Percentiles rank a stretch among this genome's conserved stretches.
Conservation (phyloP, 1,284 basidiomycete genomes). For the Apiotrichum laibachii region DNA sequence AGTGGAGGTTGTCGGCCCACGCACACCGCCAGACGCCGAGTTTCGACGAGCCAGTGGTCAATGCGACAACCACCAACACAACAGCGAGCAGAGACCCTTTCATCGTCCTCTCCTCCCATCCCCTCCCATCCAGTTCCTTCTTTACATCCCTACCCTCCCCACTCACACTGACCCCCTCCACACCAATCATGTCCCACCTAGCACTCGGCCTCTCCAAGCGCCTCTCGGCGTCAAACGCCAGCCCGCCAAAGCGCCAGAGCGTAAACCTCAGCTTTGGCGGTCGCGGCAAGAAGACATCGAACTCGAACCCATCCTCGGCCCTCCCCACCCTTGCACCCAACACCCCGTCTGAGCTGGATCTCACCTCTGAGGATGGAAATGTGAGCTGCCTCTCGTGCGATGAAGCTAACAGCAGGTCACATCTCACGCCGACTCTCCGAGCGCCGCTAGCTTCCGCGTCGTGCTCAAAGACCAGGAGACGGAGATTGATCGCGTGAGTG, state of each 20-base stretch:
- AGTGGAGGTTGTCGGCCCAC: no score
- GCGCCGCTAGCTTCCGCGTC: neutral
- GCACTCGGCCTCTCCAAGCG: conserved; percentile 1
- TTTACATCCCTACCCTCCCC: neutral
- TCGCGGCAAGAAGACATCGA: neutral
- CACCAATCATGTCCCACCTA: neutral
- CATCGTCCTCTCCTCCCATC: neutral
- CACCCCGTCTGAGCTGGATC: neutral
- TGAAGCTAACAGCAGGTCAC: neutral
- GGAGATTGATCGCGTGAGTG: conserved; percentile 4
- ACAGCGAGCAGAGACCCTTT: no score
- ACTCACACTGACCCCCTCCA: neutral
- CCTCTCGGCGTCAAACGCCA: neutral
- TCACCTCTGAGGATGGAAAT: no score
- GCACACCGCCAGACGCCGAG: no score
- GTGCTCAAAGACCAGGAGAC: neutral
- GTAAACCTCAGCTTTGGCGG: neutral
- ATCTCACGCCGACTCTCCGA: neutral
- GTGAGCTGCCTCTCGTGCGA: no score
- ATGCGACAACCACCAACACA: no score
- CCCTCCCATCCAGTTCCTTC: neutral
- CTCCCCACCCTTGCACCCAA: neutral
- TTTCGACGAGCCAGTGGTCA: no score
- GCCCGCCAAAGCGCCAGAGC: neutral
- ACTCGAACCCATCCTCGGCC: neutral